Percentiles rank a stretch among this genome's conserved stretches.
Evolutionary conservation across 140 eudicot genomes (phyloP).

Genomic region (Bidens hawaiensis): DNA sequence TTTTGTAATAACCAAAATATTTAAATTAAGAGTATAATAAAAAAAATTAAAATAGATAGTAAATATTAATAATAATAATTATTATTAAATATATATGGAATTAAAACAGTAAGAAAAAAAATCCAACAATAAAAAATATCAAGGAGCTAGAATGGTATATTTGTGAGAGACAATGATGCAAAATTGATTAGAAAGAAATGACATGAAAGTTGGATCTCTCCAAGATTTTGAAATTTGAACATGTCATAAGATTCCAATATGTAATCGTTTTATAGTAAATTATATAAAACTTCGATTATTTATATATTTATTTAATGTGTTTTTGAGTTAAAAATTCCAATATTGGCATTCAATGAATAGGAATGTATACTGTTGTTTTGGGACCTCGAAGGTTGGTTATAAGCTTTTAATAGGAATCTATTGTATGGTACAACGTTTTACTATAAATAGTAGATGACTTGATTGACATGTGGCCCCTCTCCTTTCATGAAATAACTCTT

Average conservation of each 20-base stretch:
- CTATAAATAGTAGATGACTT: not conserved
- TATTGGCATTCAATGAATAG: not conserved
- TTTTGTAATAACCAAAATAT: no score
- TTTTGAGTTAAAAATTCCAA: no score
- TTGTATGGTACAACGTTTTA: slow-evolving; percentile 1
- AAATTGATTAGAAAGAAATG: slow-evolving; percentile 20
- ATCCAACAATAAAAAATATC: not conserved
- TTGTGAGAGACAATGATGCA: not conserved
- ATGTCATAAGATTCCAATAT: slow-evolving; percentile 11
- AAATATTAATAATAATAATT: no score
- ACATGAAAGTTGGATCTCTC: slow-evolving; percentile 31
- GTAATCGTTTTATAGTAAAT: no score
- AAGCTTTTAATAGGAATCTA: not conserved
- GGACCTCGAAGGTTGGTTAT: not conserved
- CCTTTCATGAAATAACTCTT: not conserved
- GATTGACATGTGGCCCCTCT: not conserved
- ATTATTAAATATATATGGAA: not conserved
- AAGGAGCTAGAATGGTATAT: not conserved
- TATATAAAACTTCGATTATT: no score
- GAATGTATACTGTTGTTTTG: not conserved
- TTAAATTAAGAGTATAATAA: no score
- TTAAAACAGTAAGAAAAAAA: not conserved
- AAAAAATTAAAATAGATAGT: no score
- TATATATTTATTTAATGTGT: no score
- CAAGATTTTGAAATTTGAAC: slow-evolving; percentile 17